Conservation (phyloP, 495 filamentous ascomycete genomes). For the Trichoderma asperelloides region DNA sequence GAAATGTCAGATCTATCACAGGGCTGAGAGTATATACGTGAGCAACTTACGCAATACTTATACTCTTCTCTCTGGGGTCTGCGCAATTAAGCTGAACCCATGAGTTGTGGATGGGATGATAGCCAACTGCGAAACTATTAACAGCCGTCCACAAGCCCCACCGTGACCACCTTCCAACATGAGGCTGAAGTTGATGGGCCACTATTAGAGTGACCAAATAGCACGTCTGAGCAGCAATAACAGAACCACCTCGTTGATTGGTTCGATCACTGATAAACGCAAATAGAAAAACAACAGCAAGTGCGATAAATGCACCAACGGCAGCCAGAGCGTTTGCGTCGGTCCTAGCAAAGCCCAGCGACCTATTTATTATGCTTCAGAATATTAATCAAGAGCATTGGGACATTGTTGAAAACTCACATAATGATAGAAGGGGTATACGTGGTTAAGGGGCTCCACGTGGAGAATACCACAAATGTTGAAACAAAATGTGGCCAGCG, state of each 20-base stretch:
- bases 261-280: slow-evolving; percentile 34
- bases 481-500: slow-evolving; percentile 33
- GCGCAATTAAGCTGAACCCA: slow-evolving; percentile 43
- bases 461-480: slow-evolving; percentile 39
- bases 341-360: slow-evolving; percentile 31
- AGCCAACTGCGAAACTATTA: slow-evolving; percentile 31
- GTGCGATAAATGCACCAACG: slow-evolving; percentile 35
- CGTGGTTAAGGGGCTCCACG: slow-evolving; percentile 31
- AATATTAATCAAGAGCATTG: neutral
- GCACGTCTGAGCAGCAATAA: slow-evolving; percentile 35
- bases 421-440: slow-evolving; percentile 25
- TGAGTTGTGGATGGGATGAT: slow-evolving; percentile 42
- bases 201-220: slow-evolving; percentile 35
- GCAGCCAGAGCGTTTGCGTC: slow-evolving; percentile 38
- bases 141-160: slow-evolving; percentile 38
- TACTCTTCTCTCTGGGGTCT: slow-evolving; percentile 37
- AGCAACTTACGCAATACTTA: slow-evolving; percentile 38
- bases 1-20: neutral
- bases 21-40: neutral
- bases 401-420: slow-evolving; percentile 11
- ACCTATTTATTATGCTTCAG: slow-evolving; percentile 5
- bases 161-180: slow-evolving; percentile 19
- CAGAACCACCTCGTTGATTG: slow-evolving; percentile 35
- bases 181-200: slow-evolving; percentile 23
- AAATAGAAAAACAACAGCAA: slow-evolving; percentile 28